Evolutionary conservation across 495 filamentous ascomycete genomes (phyloP), one percentile per base, ranked within the genome.

Genomic region (Xeromyces bisporus): DNA sequence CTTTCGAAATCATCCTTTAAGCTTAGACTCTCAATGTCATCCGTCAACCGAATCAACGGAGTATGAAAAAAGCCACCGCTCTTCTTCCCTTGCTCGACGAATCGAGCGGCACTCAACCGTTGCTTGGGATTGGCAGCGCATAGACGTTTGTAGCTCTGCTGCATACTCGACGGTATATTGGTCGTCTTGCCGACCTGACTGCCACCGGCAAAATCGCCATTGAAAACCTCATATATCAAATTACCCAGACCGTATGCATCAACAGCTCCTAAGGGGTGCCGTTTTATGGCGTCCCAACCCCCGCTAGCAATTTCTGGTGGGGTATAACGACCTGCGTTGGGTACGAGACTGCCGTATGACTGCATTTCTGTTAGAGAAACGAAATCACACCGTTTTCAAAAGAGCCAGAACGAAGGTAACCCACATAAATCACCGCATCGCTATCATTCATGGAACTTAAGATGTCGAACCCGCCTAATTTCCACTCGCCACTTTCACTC

Each of bases 401-500:
- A 12, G 17, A 6, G 27, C 28, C 15, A 24, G 18, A 8, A 20
- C 20, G 9, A 21, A 9, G 9, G 20, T 21, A n/a, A 59, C 76
- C 38, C 43, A 87, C 81, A 51, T 93, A 92, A 43, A 94, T 85
- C 24, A 93, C 64, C 6, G 82, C 79, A 31, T 93, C 78, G 33
- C 94, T 86, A 21, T 96, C 89, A 47, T 93, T 93, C 55, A 93
- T 77, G 13, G 80, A 92, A 55, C 87, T 94, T 23, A 96, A 50
- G 7, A 92, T 67, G 39, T 97, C 91, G 34, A 96, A 89, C 6
- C 89, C 89, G 3, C 80, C 84, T 2, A 97, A 57, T 50, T 89
- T 94, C 89, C 89, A 97, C 50, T 96, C 89, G 17, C 89, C 89
- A 53, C 89, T 93, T 49, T 96, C 86, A 50, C 82, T 80, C 9